These are phyloP conservation scores for Rhododendron williamsianum DNA, from an alignment of 148 eudicot species.

Conservation along the genomic window DNA sequence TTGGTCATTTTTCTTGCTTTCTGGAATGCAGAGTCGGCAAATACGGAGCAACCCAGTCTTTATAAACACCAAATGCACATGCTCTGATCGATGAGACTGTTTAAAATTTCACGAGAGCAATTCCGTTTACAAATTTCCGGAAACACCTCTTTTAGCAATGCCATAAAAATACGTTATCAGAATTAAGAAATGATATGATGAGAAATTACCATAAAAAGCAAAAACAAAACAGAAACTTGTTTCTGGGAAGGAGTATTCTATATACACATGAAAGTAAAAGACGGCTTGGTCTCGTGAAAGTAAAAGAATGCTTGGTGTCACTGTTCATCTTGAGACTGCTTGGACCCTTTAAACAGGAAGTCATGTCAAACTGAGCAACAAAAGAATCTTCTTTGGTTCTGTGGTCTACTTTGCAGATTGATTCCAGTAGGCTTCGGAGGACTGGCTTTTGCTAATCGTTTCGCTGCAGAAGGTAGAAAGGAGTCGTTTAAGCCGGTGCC, in stretches of 20 bases:
- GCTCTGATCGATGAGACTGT: background rate
- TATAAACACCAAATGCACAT: background rate
- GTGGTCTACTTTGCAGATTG: slow-evolving; percentile 26
- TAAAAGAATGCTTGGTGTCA: background rate
- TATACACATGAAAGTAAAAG: slow-evolving; percentile 8
- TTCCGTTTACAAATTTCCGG: background rate
- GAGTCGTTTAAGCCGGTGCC: background rate
- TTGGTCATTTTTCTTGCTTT: background rate
- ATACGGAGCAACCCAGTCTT: background rate
- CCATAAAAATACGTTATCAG: background rate
- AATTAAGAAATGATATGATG: background rate
- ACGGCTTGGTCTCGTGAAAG: background rate
- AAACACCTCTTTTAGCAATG: background rate
- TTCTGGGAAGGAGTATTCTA: background rate
- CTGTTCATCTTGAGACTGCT: slow-evolving; percentile 2
- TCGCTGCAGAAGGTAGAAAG: slow-evolving; percentile 28
- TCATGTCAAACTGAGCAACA: slow-evolving; percentile 27
- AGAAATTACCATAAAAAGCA: background rate
- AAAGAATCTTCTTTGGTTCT: slow-evolving; percentile 16
- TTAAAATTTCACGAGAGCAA: background rate
- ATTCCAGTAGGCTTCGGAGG: slow-evolving; percentile 23
- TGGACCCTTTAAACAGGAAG: background rate
- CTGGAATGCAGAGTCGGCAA: background rate
- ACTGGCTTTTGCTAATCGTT: slow-evolving; percentile 29
- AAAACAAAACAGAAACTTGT: background rate